Evolutionary conservation across 805 yeast species (phyloP), one percentile per base, ranked within the genome.

Genomic region (Peterozyma xylosa): DNA sequence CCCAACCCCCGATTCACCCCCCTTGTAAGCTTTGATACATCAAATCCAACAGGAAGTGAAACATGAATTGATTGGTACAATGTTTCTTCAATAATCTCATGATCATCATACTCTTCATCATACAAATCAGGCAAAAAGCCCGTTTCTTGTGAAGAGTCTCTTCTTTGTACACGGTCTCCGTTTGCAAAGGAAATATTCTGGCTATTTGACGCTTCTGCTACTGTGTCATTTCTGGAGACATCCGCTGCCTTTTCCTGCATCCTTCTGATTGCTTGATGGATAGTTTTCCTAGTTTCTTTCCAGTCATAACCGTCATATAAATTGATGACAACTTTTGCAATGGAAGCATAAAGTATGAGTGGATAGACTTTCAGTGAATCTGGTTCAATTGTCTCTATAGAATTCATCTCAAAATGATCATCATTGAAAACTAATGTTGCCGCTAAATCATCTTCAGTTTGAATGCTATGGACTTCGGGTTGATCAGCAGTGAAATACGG

Each of bases 291-390:
- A 0, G 98, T 88, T 37, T 77, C 76, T 44, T 74, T 74, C 95
- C 97, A 89, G 53, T 93, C 98, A 56, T 82, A 93, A 0, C 99
- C 99, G 64, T 93, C 99, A 58, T 75, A 80, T 15, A 91, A 62
- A 41, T 69, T 74, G 2, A 84, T 53, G 1, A 53, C 56, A 0
- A 68, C 60, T 39, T 70, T 70, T 2, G 70, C 57, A 5, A 72
- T 54, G 37, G 66, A 64, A 1, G 73, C 38, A 17, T 53, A 49
- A 1, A 68, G 35, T 1, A 51, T 42, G 45, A 66, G 33, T 10
- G 71, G 71, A 16, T 54, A 52, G 1, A 55, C 45, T 7, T 7
- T 16, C 3, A 17, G 34, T n/a, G n/a, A 13, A 1, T 27, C 37
- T 16, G 11, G 35, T 6, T 32, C 32, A 10, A 32, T 35, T 5